Percentiles rank a stretch among this genome's conserved stretches.
Evolutionary conservation across 1,139 yeast species (phyloP).

Genomic region (Eremothecium gossypii): DNA sequence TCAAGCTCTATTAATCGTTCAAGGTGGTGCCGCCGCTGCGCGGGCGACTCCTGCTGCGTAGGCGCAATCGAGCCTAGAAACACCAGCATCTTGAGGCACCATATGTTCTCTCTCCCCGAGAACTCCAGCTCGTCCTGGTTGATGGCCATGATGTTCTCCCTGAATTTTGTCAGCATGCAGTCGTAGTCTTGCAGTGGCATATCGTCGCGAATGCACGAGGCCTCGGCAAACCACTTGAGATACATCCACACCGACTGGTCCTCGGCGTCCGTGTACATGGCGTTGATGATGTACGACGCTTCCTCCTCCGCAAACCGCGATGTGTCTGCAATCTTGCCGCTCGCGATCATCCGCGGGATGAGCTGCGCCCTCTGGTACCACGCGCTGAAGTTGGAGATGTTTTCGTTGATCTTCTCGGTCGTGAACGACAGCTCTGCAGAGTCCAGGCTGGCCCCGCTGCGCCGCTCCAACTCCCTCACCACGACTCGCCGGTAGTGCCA

Average conservation of each 20-base stretch:
- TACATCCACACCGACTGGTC: conserved; percentile 93
- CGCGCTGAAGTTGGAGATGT: conserved; percentile 89
- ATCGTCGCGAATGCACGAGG: conserved; percentile 31
- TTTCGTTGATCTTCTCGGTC: conserved; percentile 63
- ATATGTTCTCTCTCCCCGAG: conserved; percentile 47
- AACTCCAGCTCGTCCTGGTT: conserved; percentile 56
- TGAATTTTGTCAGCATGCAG: conserved; percentile 34
- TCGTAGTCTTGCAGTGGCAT: conserved; percentile 25
- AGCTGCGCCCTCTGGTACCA: conserved; percentile 86
- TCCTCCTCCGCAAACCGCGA: conserved; percentile 44
- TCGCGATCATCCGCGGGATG: conserved; percentile 43
- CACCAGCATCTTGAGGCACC: conserved; percentile 57
- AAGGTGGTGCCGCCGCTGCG: conserved; percentile 27
- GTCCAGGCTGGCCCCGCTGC: conserved; percentile 24
- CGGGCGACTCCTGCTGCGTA: conserved; percentile 14
- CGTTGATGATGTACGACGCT: conserved; percentile 62
- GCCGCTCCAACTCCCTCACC: conserved; percentile 42
- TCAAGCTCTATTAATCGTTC: conserved; percentile 47
- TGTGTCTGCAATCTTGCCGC: conserved; percentile 22
- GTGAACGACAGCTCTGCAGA: conserved; percentile 66
- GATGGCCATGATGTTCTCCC: conserved; percentile 39
- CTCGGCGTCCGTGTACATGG: conserved; percentile 86
- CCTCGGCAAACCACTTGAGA: conserved; percentile 68
- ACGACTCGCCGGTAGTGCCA: conserved; percentile 89
- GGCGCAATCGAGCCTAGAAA: conserved; percentile 35